Evolutionary conservation across 805 yeast genomes (phyloP).

Genomic region (Saccharomyces mikatae): DNA sequence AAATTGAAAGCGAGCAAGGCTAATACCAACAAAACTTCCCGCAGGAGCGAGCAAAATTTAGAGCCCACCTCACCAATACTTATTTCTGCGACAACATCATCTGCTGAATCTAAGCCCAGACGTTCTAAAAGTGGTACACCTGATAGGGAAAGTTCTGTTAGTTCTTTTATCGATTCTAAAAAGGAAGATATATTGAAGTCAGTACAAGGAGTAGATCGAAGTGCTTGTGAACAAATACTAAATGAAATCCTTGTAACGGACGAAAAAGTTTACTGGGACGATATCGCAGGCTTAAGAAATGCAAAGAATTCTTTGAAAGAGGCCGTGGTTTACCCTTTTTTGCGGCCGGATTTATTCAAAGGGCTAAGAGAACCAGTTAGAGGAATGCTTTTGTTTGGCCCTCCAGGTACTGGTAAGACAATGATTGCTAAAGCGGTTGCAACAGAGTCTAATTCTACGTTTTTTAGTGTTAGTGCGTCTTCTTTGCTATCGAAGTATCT

Average conservation of each 20-base stretch:
- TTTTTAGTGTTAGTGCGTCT: slow-evolving; percentile 86
- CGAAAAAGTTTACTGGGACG: slow-evolving; percentile 93
- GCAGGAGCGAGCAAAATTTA: not conserved
- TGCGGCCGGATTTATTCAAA: slow-evolving; percentile 85
- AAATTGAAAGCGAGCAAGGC: not conserved
- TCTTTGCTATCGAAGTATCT: slow-evolving; percentile 69
- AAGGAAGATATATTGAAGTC: slow-evolving; percentile 21
- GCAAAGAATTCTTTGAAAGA: slow-evolving; percentile 89
- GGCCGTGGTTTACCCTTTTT: slow-evolving; percentile 91
- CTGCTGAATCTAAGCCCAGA: not conserved
- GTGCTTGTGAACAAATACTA: slow-evolving; percentile 74
- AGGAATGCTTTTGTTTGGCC: slow-evolving; percentile 94
- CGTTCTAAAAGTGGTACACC: slow-evolving; percentile 4
- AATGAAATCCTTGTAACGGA: slow-evolving; percentile 87
- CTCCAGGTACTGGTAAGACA: slow-evolving; percentile 98
- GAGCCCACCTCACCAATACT: not conserved
- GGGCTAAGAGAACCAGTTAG: slow-evolving; percentile 93
- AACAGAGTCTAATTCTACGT: slow-evolving; percentile 89
- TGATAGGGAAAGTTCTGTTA: not conserved
- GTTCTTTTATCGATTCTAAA: slow-evolving; percentile 3
- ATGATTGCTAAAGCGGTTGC: slow-evolving; percentile 98
- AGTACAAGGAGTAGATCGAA: slow-evolving; percentile 61
- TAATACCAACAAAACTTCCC: not conserved
- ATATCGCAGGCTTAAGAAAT: slow-evolving; percentile 82
- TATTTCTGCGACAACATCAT: not conserved